Evolutionary conservation across 148 eudicot genomes (phyloP), one percentile per base, ranked within the genome.

Genomic region (Nyssa sinensis): DNA sequence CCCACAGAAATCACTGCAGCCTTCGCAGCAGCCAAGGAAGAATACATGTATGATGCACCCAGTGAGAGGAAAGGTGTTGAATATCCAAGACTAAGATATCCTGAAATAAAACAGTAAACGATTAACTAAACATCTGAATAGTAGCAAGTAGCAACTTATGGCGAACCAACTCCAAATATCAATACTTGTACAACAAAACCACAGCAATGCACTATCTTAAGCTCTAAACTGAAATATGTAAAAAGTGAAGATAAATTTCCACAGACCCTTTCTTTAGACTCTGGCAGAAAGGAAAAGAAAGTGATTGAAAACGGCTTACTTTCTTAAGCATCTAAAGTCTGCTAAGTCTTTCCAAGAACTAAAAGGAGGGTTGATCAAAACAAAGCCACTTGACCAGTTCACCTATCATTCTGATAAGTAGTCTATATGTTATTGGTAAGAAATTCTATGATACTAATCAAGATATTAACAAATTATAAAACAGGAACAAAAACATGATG

Each of bases 21-120:
- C 86, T 96, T 96, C 8, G 98, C 96, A 85, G 94, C 81, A 79
- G 99, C 97, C 83, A 96, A 81, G 32, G 97, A 91, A 69, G 99
- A 81, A 80, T 93, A 96, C 99, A 96, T 96, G 88, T 96, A 91
- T 71, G 99, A 93, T 67, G 93, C 80, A 44, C 99, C 98, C 71
- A 96, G 81, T 11, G 97, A 89, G 28, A 96, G 95, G 80, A 96
- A 89, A 25, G 99, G 98, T 16, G 99, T 96, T 62, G 99, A 96
- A 82, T 86, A 91, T 58, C 99, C 99, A 75, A 84, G 91, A 79
- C 83, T 88, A 32, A 96, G 87, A 85, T 88, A 96, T 57, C 99
- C 99, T 96, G 95, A 62, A 67, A 84, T 10, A 30, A 5, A 73
- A 68, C 59, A 67, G 13, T 62, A 33, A 64, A 64, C 28, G 30